Base-by-base conservation (phyloP, 352 stramenopile genomes). In the Hyaloperonospora arabidopsidis region DNA sequence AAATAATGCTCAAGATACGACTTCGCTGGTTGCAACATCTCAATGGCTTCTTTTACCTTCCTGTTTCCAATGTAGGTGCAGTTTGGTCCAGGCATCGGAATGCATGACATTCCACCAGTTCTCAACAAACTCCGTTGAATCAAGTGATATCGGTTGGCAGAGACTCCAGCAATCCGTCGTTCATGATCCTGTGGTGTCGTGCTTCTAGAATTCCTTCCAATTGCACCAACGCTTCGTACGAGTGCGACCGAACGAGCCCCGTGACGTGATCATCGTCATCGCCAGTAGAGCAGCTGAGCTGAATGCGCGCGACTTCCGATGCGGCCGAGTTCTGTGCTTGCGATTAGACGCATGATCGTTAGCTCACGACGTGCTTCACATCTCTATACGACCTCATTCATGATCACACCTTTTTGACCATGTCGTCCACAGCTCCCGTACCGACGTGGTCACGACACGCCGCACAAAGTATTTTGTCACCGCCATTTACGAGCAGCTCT, bases 151-250 rank as follows among this genome's bases (percentile, higher is more conserved):
- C 51, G 1, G 28, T 23, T 8, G 25, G 25, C 25, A 32, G 25
- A 5, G 36, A 45, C 21, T 59, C 57, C 22, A 65, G 32, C 14
- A 68, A 28, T 2, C 76, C 78, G 35, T 86, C 57, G 13, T 57
- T 63, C 78, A 91, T 87, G 22, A 91, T 54, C 25, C 84, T 64
- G 44, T 80, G 72, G 45, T 91, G 81, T 0, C 81, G 61, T n/a
- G 72, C 70, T 46, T 91, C 81, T 32, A 91, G 63, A 28, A 88
- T 87, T 1, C 67, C 65, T 52, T 91, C 81, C 12, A 91, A 59
- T 50, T 84, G 74, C 38, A 88, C 75, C 13, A 91, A 59, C 5
- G 78, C 72, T 57, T 91, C 81, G 61, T 89, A 91, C 15, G 78
- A 89, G 19, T 81, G 70, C 8, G 76, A 86, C 29, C 67, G 70